Evolutionary conservation across 2,329 filamentous ascomycete genomes (phyloP), one percentile per base, ranked within the genome.

Genomic region (Dothideomycetes sp.): DNA sequence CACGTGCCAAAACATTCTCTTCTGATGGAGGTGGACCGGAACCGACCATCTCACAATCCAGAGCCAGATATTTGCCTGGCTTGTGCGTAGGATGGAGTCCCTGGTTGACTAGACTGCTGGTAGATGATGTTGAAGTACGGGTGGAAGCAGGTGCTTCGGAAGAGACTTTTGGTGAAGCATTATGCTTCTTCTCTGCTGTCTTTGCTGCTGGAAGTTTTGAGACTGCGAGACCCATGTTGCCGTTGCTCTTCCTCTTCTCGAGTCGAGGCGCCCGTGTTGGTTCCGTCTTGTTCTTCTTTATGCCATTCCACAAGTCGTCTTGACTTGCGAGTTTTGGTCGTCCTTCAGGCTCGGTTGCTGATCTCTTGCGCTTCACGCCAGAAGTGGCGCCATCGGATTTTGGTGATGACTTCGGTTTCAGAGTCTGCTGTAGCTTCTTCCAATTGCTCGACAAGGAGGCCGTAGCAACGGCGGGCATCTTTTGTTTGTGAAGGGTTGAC

Each of bases 11-110:
- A 0, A 78, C 79, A 24, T 85, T 87, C 55, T 79, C 74, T 48
- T 80, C 70, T 16, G 77, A 74, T 3, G 75, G 67, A 27, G 64
- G 59, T 5, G 76, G 62, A 0, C 82, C 84, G 10, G 93, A 77
- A 33, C 89, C 91, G 18, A 98, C 91, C 91, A 98, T 98, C 65
- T 98, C 91, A 62, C 91, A 98, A 66, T 98, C 91, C 33, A 98
- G 76, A 15, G 84, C 83, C 29, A 98, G 67, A 59, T 94, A 98
- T 70, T 91, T 94, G 37, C 89, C 91, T 15, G 88, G 67, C 39
- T 86, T 76, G 24, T 82, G 64, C 5, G 71, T 75, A 17, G 67
- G 60, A 47, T 57, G 51, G 2, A 65, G 53, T 41, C 67, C 65
- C 47, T 60, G 59, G 47, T 70, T 69, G 41, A 60, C 55, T 33